Conservation (phyloP, 257 asterid genomes). For the Scutellaria minor region DNA sequence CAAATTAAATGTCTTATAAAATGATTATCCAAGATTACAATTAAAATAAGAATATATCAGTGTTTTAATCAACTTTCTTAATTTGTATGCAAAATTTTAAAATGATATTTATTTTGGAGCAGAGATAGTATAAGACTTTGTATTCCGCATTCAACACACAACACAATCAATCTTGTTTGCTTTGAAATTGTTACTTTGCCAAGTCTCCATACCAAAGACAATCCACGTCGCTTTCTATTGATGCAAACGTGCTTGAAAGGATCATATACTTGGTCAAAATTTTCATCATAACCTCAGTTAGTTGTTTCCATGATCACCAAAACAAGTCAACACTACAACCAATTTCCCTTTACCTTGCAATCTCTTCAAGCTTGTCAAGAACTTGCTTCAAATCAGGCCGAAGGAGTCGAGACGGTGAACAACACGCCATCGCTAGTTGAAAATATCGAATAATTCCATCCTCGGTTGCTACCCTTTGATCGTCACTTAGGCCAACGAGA, state of each 20-base stretch:
- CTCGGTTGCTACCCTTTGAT: constrained; percentile 44
- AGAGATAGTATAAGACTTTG: too few species aligned
- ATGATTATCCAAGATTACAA: too few species aligned
- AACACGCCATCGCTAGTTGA: constrained; percentile 86
- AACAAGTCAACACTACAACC: constrained; percentile 17
- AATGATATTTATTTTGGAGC: too few species aligned
- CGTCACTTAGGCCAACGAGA: constrained; percentile 54
- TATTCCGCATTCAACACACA: too few species aligned
- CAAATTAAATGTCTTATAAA: too few species aligned
- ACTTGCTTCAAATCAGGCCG: constrained; percentile 70
- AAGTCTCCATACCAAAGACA: constrained; percentile 18
- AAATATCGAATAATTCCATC: constrained; percentile 56
- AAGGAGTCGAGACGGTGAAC: constrained; percentile 72
- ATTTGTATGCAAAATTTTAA: too few species aligned
- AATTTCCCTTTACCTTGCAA: constrained; percentile 42
- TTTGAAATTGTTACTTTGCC: background rate
- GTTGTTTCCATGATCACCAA: constrained; percentile 37
- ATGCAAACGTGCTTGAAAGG: background rate
- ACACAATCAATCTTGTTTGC: background rate
- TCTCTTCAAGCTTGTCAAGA: constrained; percentile 73
- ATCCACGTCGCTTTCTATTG: constrained; percentile 27
- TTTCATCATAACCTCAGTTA: constrained; percentile 15
- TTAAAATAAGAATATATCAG: too few species aligned
- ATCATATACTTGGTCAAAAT: constrained; percentile 14
- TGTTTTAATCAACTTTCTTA: too few species aligned